Conservation (phyloP, 169 alveolate species). For the Eimeria tenella region DNA sequence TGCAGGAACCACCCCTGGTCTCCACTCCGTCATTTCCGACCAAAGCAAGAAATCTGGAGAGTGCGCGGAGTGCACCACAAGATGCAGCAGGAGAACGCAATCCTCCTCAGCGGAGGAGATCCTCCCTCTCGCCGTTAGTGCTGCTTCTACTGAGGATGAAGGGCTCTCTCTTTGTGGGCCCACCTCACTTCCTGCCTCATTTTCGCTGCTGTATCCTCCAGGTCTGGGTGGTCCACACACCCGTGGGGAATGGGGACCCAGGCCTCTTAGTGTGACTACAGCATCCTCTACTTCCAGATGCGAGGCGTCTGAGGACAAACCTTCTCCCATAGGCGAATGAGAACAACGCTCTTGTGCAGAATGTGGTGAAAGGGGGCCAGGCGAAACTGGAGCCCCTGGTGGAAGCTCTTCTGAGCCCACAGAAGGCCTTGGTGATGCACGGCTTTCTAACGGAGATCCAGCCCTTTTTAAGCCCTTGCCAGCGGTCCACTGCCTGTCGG, state of each 20-base stretch:
- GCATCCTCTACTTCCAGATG: neutral
- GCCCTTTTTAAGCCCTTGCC: slow-evolving; percentile 41
- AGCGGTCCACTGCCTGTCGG: neutral
- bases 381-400: neutral
- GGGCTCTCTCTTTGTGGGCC: slow-evolving; percentile 29
- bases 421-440: neutral
- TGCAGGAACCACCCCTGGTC: slow-evolving; percentile 40
- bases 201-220: slow-evolving; percentile 42
- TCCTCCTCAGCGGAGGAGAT: slow-evolving; percentile 5
- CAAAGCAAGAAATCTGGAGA: slow-evolving; percentile 63
- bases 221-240: slow-evolving; percentile 57
- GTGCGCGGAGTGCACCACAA: slow-evolving; percentile 59
- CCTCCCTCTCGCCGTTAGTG: slow-evolving; percentile 18
- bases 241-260: slow-evolving; percentile 56
- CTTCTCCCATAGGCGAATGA: neutral
- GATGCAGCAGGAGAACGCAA: slow-evolving; percentile 42
- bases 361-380: neutral
- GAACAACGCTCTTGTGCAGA: neutral
- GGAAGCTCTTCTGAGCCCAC: neutral
- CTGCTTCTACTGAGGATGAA: neutral
- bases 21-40: slow-evolving; percentile 64
- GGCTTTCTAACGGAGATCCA: slow-evolving; percentile 16
- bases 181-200: neutral
- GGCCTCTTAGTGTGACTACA: neutral
- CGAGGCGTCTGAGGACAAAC: neutral